Conservation (phyloP, 371 early-diverging fungal genomes). For the Mortierella sp. region DNA sequence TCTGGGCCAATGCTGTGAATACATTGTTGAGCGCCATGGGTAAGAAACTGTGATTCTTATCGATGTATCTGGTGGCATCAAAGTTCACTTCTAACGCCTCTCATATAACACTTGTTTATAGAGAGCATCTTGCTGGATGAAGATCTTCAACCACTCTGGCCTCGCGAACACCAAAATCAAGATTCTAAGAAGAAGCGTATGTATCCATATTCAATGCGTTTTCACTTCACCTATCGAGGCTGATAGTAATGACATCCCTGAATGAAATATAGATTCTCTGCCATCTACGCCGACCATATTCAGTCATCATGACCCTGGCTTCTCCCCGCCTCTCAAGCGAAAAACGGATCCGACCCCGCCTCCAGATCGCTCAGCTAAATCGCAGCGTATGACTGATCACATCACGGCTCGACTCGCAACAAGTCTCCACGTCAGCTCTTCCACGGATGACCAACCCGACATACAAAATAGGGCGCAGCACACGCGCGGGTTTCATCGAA, state of each 20-base stretch:
- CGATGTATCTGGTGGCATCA: not conserved
- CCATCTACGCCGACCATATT: slow-evolving; percentile 28
- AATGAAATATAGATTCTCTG: slow-evolving; percentile 6
- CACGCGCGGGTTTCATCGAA: slow-evolving; percentile 36
- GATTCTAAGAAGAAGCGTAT: slow-evolving; percentile 39
- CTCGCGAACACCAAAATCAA: slow-evolving; percentile 30
- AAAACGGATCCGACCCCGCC: slow-evolving; percentile 31
- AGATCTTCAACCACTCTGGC: slow-evolving; percentile 47
- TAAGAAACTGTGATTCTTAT: slow-evolving; percentile 7
- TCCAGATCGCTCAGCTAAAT: slow-evolving; percentile 33
- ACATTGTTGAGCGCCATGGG: slow-evolving; percentile 50
- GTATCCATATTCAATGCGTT: not conserved
- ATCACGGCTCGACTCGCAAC: slow-evolving; percentile 45
- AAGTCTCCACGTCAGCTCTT: slow-evolving; percentile 37
- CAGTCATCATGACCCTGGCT: slow-evolving; percentile 36
- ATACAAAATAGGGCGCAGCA: slow-evolving; percentile 22
- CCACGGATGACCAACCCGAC: not conserved
- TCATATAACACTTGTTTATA: not conserved
- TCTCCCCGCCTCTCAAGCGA: slow-evolving; percentile 48
- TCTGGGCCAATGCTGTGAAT: slow-evolving; percentile 52
- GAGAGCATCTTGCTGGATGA: slow-evolving; percentile 50
- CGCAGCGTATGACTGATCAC: slow-evolving; percentile 51
- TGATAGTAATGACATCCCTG: not conserved
- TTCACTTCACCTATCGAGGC: not conserved
- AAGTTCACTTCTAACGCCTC: not conserved